A percentile compares a stretch with the other conserved stretches of the same genome.
phyloP scores from a whole-genome alignment of 2,329 filamentous ascomycete species.

The Penicillium freii region DNA sequence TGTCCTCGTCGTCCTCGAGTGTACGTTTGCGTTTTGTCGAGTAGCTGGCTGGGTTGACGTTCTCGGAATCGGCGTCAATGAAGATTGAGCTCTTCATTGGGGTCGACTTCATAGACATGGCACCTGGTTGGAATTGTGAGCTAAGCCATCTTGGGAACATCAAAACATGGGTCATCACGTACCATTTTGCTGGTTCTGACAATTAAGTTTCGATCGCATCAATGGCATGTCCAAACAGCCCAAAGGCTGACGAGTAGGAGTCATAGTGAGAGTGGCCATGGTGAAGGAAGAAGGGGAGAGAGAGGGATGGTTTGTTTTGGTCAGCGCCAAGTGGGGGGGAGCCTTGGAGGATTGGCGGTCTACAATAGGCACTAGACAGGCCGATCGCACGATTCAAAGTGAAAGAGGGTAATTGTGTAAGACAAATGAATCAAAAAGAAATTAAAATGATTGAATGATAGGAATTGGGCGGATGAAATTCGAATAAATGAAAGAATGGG shows the following conservation, averaged over 20 bases:
- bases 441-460: slow-evolving; percentile 3
- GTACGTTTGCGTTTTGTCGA: slow-evolving; percentile 48
- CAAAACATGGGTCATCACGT: slow-evolving; percentile 4
- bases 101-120: slow-evolving; percentile 9
- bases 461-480: slow-evolving; percentile 1
- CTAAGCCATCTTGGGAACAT: not conserved
- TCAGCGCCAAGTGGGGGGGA: slow-evolving; percentile 29
- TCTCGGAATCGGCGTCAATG: slow-evolving; percentile 45
- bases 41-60: slow-evolving; percentile 56
- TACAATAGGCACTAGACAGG: slow-evolving; percentile 6
- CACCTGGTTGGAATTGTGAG: slow-evolving; percentile 10
- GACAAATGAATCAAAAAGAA: not conserved
- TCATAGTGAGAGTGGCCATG: slow-evolving; percentile 40
- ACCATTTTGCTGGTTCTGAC: slow-evolving; percentile 37
- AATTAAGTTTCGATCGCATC: slow-evolving; percentile 33
- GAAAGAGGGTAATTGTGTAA: not conserved
- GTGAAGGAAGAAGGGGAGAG: slow-evolving; percentile 5
- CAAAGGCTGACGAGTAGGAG: slow-evolving; percentile 37
- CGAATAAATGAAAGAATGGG: slow-evolving; percentile 7
- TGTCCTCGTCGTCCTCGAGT: slow-evolving; percentile 33
- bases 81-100: slow-evolving; percentile 23
- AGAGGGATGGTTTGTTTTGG: slow-evolving; percentile 25
- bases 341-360: slow-evolving; percentile 22
- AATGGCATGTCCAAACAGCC: slow-evolving; percentile 36
- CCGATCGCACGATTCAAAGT: slow-evolving; percentile 5